A percentile compares a stretch with the other conserved stretches of the same genome.
Evolutionary conservation across 2,329 filamentous ascomycete genomes (phyloP).

Genomic region (Calonectria hawksworthii): DNA sequence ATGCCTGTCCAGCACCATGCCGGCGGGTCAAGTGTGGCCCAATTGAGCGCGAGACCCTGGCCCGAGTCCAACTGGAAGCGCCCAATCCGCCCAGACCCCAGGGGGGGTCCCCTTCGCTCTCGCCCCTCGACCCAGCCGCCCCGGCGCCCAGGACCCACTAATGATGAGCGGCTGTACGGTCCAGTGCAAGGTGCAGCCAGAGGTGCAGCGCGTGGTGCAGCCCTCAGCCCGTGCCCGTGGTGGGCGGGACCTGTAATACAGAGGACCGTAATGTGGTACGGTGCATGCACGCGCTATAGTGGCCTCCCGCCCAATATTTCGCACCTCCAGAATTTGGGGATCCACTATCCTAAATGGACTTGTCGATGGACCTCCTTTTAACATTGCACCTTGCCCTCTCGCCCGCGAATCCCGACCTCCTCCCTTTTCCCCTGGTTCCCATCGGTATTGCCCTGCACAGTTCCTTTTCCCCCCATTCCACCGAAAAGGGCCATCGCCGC

Average conservation of each 20-base stretch:
- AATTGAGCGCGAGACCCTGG: neutral
- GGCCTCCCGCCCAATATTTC: conserved; percentile 1
- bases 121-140: conserved; percentile 1
- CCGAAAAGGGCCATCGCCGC: conserved; percentile 8
- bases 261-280: conserved; percentile 3
- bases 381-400: conserved; percentile 28
- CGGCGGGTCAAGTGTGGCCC: neutral
- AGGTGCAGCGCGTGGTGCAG: conserved; percentile 3
- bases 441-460: conserved; percentile 6
- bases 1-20: conserved; percentile 11
- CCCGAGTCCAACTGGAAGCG: neutral
- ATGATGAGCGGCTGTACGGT: conserved; percentile 19
- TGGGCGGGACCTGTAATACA: conserved; percentile 3
- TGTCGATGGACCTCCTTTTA: conserved; percentile 46
- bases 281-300: conserved; percentile 19
- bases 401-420: conserved; percentile 39
- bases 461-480: neutral
- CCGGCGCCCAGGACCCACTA: neutral
- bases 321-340: conserved; percentile 37
- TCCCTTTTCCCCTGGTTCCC: neutral
- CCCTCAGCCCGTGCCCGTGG: neutral
- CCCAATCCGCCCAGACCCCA: neutral
- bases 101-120: neutral
- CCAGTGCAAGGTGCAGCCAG: neutral
- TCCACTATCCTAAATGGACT: conserved; percentile 38